Evolutionary conservation across 306 rosid species (phyloP), one percentile per base, ranked within the genome.

Genomic region (Ammopiptanthus mongolicus): DNA sequence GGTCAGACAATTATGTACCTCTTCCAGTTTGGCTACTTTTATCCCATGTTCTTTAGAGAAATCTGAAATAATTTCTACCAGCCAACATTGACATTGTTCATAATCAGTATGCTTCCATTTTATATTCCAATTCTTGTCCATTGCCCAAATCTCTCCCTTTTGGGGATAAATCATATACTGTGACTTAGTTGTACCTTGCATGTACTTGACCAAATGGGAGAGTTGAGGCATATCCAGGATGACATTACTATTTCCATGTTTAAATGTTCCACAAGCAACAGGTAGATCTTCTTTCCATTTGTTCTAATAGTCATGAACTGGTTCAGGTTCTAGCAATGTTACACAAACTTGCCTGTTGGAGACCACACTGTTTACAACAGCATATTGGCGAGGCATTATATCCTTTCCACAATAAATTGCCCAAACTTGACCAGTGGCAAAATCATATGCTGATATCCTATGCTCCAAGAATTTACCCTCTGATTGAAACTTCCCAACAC

Each of bases 91-190:
- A 62, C 71, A 12, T 31, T 42, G 51, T 50, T 46, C 71, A 62
- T 74, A 33, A 6, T 74, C 71, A 34, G 2, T 10, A 5, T 63
- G 53, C 42, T 8, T 62, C 63, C 51, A 74, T 18, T 47, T 48
- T 14, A 39, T 60, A 19, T 14, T 61, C 79, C 79, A 74, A 62
- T 74, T 63, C 79, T 41, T 74, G 71, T 62, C 62, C 53, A 74
- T 51, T 33, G 71, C 71, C 71, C 79, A 74, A 39, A 74, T 25
- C 70, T 74, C 71, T 47, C 78, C 71, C 36, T 74, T 51, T 25
- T 48, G 23, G 42, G 79, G 71, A 74, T 74, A 74, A 34, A 74
- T 74, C 51, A 62, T 5, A 17, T n/a, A 74, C 8, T 21, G 29
- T 48, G 53, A 19, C 71, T 7, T 74, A 34, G 13, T 34, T 62